phyloP scores from a whole-genome alignment of 257 asterid species.

The Gynochthodes officinalis region DNA sequence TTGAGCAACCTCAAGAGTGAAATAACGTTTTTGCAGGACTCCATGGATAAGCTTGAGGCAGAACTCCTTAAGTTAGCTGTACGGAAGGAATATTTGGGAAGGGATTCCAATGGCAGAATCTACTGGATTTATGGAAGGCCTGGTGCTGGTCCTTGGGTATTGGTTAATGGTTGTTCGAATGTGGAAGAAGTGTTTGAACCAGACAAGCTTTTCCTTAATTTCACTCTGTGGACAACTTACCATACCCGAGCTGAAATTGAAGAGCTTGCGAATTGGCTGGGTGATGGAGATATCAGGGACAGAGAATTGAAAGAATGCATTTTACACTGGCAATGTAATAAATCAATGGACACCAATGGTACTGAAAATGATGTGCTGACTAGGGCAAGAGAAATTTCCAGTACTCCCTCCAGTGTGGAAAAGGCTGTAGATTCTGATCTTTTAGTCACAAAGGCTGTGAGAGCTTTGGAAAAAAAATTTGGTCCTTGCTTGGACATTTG shows the following conservation, averaged over 20 bases:
- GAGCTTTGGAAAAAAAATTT: slow-evolving; percentile 44
- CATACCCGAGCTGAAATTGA: slow-evolving; percentile 60
- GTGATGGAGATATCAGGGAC: slow-evolving; percentile 61
- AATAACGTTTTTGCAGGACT: slow-evolving; percentile 43
- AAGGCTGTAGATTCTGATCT: slow-evolving; percentile 30
- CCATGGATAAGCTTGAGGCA: slow-evolving; percentile 56
- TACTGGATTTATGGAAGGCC: slow-evolving; percentile 67
- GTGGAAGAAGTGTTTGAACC: slow-evolving; percentile 35
- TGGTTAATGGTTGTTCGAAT: slow-evolving; percentile 41
- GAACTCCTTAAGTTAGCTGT: slow-evolving; percentile 60
- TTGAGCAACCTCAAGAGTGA: slow-evolving; percentile 44
- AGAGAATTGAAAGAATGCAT: slow-evolving; percentile 77
- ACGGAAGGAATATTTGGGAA: slow-evolving; percentile 76
- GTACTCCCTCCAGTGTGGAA: slow-evolving; percentile 19
- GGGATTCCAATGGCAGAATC: slow-evolving; percentile 79
- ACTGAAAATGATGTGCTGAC: slow-evolving; percentile 35
- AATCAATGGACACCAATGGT: slow-evolving; percentile 36
- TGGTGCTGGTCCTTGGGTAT: slow-evolving; percentile 55
- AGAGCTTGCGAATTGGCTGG: slow-evolving; percentile 72
- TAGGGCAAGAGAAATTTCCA: slow-evolving; percentile 24
- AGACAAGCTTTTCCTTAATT: slow-evolving; percentile 42
- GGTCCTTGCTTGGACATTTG: slow-evolving; percentile 45
- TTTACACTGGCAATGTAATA: slow-evolving; percentile 48
- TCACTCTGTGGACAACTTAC: slow-evolving; percentile 66
- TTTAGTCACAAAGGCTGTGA: slow-evolving; percentile 59